Base-by-base conservation (phyloP, 2,329 filamentous ascomycete species). In the Tolypocladium sp. region DNA sequence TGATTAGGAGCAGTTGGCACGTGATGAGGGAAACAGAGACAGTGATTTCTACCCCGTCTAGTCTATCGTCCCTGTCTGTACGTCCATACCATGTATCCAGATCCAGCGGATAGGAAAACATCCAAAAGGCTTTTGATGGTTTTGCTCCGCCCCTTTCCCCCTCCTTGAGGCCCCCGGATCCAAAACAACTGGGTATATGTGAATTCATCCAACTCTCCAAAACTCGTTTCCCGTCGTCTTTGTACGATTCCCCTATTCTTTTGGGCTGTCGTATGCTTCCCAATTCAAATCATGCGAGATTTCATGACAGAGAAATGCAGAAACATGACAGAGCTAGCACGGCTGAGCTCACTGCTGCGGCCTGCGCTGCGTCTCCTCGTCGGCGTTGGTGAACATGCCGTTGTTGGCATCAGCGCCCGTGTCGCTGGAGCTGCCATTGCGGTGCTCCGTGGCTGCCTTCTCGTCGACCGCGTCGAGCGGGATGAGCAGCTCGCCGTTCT, bases 401-500 rank as follows among this genome's bases (percentile, higher is more conserved):
- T 66, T 59, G 57, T 68, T 65, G 9, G 63, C 57, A 12, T 59
- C 61, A 15, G 56, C 57, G 27, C 62, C 66, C 8, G 61, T 61
- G n/a, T 67, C 68, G 44, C 68, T 72, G 8, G 63, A 60, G 59
- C 63, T 69, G 33, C 65, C 65, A 46, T 63, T 71, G 42, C 64
- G 64, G 57, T 73, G 68, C 59, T 71, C 67, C 5, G 60, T 59
- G 30, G 61, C 62, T 3, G 57, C 63, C 62, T 74, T 72, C 62
- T 79, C 77, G 13, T 76, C 74, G 13, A 67, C 69, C 57, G 77
- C 73, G 25, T 77, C 74, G 55, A 78, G 72, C 3, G 74, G 66
- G 46, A 82, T 78, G 51, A 86, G 76, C 51, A 83, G 68, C 69
- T 85, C 80, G 62, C 83, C 83, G 59, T 85, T 77, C 74, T 82